A percentile compares a stretch with the other conserved stretches of the same genome.
phyloP scores from a whole-genome alignment of 352 stramenopile genomes.

The Phytophthora capsici region DNA sequence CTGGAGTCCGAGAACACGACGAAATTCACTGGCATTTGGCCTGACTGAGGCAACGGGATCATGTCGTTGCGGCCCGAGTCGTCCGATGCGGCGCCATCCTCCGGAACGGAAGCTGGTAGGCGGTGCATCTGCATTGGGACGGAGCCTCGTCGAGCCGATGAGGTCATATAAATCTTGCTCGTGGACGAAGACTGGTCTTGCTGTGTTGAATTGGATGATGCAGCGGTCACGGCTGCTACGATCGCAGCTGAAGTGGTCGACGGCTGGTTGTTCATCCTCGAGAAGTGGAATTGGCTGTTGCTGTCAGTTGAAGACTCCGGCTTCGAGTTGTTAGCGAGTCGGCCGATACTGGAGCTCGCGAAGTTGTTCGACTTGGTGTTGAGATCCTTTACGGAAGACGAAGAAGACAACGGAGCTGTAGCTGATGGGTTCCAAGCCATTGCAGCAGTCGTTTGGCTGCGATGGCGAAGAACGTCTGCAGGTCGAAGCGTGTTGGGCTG shows the following conservation, averaged over 20 bases:
- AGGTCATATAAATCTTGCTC: constrained; percentile 29
- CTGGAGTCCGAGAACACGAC: constrained; percentile 45
- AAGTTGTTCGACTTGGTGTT: constrained; percentile 22
- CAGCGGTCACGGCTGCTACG: constrained; percentile 28
- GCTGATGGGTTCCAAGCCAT: constrained; percentile 30
- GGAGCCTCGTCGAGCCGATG: constrained; percentile 23
- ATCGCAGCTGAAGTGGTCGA: constrained; percentile 30
- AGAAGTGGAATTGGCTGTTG: constrained; percentile 29
- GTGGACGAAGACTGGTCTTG: constrained; percentile 8
- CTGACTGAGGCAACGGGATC: constrained; percentile 31
- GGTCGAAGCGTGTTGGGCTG: constrained; percentile 25
- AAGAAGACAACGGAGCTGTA: constrained; percentile 24
- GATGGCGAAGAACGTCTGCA: constrained; percentile 40
- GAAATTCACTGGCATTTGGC: constrained; percentile 28
- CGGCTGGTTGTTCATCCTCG: constrained; percentile 26
- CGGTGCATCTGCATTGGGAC: constrained; percentile 22
- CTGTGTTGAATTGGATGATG: constrained; percentile 8
- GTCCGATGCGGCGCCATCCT: constrained; percentile 17
- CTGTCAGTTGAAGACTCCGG: neutral
- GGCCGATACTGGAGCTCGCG: constrained; percentile 21
- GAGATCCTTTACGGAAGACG: constrained; percentile 11
- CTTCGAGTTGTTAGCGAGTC: constrained; percentile 5
- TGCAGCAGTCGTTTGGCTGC: constrained; percentile 30
- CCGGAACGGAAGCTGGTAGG: constrained; percentile 28
- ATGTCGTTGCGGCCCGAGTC: constrained; percentile 40